Evolutionary conservation across 805 yeast species (phyloP).

Genomic region (Komagataella kurtzmanii): DNA sequence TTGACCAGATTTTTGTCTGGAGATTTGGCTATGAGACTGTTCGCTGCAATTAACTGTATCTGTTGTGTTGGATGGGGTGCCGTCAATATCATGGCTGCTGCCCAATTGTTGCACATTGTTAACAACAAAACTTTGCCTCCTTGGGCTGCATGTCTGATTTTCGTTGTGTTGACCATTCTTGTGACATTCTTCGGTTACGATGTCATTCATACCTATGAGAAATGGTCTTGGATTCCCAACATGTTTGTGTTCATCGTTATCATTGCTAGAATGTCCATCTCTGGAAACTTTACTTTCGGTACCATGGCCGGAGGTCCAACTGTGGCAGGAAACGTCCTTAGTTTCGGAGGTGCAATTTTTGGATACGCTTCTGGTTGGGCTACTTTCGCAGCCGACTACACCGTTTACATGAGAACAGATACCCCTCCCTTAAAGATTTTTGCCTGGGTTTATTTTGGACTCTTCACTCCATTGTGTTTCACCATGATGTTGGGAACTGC

Average conservation of each 20-base stretch:
- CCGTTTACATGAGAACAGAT: slow-evolving; percentile 69
- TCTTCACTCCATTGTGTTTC: slow-evolving; percentile 56
- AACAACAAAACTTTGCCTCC: slow-evolving; percentile 60
- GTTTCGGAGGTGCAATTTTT: slow-evolving; percentile 72
- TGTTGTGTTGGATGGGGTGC: slow-evolving; percentile 97
- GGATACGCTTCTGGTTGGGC: slow-evolving; percentile 96
- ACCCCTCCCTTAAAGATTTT: slow-evolving; percentile 49
- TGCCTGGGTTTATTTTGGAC: slow-evolving; percentile 48
- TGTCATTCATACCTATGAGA: slow-evolving; percentile 71
- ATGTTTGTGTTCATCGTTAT: slow-evolving; percentile 59
- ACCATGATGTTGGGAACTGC: slow-evolving; percentile 82
- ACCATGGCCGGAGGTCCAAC: slow-evolving; percentile 39
- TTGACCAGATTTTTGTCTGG: slow-evolving; percentile 72
- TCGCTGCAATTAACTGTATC: slow-evolving; percentile 62
- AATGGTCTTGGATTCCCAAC: slow-evolving; percentile 83
- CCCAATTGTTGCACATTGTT: slow-evolving; percentile 69
- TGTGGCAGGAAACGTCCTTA: slow-evolving; percentile 64
- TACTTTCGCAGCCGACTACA: slow-evolving; percentile 84
- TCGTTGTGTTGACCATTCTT: slow-evolving; percentile 52
- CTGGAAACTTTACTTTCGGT: slow-evolving; percentile 50
- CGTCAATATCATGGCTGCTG: slow-evolving; percentile 81
- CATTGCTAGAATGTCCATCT: slow-evolving; percentile 61
- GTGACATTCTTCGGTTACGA: slow-evolving; percentile 79
- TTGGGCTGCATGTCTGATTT: slow-evolving; percentile 80
- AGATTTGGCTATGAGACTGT: slow-evolving; percentile 58